These are phyloP conservation scores for Ophiognomonia clavigignenti-juglandacearum DNA, from an alignment of 2,329 filamentous ascomycete species.

Conservation along the genomic window DNA sequence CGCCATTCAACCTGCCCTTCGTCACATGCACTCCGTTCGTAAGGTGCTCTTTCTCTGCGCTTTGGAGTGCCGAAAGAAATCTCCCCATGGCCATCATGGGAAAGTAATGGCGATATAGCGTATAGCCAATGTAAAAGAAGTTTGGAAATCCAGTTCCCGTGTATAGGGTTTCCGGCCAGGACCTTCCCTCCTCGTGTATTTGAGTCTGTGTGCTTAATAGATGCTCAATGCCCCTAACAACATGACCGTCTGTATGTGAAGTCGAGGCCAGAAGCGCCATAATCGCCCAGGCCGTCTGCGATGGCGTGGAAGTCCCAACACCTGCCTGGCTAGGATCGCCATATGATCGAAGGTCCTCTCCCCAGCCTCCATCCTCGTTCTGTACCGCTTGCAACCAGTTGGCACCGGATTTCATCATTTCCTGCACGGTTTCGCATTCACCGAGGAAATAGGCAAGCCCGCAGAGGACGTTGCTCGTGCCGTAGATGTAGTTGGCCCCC, in stretches of 20 bases:
- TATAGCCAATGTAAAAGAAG: too few relatives aligned
- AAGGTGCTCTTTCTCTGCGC: too few relatives aligned
- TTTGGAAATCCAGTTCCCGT: too few relatives aligned
- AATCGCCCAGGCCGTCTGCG: constrained; percentile 29
- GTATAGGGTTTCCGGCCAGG: too few relatives aligned
- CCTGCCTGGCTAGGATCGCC: constrained; percentile 11
- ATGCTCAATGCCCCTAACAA: background rate
- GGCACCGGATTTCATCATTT: constrained; percentile 4
- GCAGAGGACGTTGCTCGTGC: constrained; percentile 27
- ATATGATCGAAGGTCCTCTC: constrained; percentile 23
- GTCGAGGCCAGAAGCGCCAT: constrained; percentile 22
- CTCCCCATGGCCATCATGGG: too few relatives aligned
- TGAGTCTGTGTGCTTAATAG: constrained; percentile 4
- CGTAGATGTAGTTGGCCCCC: constrained; percentile 30
- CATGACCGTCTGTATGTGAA: background rate
- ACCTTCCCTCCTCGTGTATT: too few relatives aligned
- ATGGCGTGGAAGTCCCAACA: constrained; percentile 21
- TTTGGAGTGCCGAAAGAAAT: too few relatives aligned
- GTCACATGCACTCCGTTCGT: too few relatives aligned
- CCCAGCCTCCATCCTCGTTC: constrained; percentile 28
- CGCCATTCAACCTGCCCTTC: too few relatives aligned
- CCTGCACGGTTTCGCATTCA: background rate
- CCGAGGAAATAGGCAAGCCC: constrained; percentile 22
- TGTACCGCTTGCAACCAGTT: constrained; percentile 23
- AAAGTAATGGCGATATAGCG: too few relatives aligned